phyloP scores from a whole-genome alignment of 192 early-diverging fungal genomes.

The Gamsiella multidivaricata region DNA sequence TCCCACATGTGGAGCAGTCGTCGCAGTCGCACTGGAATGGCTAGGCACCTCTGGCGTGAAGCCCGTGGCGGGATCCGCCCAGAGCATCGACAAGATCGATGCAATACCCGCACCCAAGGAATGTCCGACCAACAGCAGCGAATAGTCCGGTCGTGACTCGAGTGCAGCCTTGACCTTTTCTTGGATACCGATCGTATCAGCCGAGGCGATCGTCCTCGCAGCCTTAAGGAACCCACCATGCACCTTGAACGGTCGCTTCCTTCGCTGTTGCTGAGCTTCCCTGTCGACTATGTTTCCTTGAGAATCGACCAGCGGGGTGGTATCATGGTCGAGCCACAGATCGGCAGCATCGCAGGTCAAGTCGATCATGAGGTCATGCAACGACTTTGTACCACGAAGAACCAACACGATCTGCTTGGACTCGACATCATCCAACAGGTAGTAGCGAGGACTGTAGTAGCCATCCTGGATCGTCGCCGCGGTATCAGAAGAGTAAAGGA shows the following conservation, averaged over 20 bases:
- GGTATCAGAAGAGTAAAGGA: slow-evolving; percentile 54
- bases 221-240: slow-evolving; percentile 60
- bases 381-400: slow-evolving; percentile 61
- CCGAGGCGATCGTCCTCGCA: slow-evolving; percentile 54
- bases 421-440: slow-evolving; percentile 57
- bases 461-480: slow-evolving; percentile 38
- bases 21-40: slow-evolving; percentile 9
- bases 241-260: slow-evolving; percentile 49
- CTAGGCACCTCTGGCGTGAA: slow-evolving; percentile 48
- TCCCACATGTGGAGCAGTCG: neutral
- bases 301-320: slow-evolving; percentile 20
- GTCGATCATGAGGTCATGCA: slow-evolving; percentile 62
- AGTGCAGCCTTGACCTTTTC: slow-evolving; percentile 57
- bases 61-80: slow-evolving; percentile 56
- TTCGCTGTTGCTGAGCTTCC: neutral
- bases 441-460: slow-evolving; percentile 59
- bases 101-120: slow-evolving; percentile 65
- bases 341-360: slow-evolving; percentile 61
- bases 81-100: slow-evolving; percentile 55
- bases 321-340: slow-evolving; percentile 57
- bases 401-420: slow-evolving; percentile 58
- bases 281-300: slow-evolving; percentile 18
- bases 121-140: slow-evolving; percentile 60
- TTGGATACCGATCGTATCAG: slow-evolving; percentile 53
- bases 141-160: slow-evolving; percentile 55